Percentiles rank a stretch among this genome's conserved stretches.
Evolutionary conservation across 1,139 yeast genomes (phyloP).

Genomic region (Yamadazyma friedrichii): DNA sequence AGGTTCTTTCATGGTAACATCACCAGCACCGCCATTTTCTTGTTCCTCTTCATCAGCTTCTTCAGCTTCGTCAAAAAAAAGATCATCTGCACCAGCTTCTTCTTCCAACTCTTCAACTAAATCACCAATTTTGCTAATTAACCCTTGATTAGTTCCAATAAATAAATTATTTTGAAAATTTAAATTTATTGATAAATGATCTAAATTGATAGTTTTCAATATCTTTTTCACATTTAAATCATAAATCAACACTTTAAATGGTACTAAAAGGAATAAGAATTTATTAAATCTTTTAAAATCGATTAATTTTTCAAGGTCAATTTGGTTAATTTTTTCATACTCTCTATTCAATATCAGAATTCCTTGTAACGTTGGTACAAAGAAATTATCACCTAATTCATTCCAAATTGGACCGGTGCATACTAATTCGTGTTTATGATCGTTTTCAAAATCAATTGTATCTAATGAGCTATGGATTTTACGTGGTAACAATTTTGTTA

Average conservation of each 20-base stretch:
- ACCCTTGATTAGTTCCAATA: constrained; percentile 59
- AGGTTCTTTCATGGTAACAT: constrained; percentile 4
- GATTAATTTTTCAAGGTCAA: constrained; percentile 12
- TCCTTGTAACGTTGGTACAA: constrained; percentile 32
- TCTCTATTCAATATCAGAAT: constrained; percentile 38
- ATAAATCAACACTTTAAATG: constrained; percentile 11
- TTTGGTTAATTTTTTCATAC: constrained; percentile 19
- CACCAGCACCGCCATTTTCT: constrained; percentile 21
- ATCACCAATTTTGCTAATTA: constrained; percentile 37
- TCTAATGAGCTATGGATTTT: constrained; percentile 39
- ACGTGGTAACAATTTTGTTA: constrained; percentile 38
- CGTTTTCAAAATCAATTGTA: constrained; percentile 33
- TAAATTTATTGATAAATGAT: constrained; percentile 5
- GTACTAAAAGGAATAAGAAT: constrained; percentile 15
- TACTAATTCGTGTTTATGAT: constrained; percentile 39
- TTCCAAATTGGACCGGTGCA: constrained; percentile 37
- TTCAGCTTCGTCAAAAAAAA: constrained; percentile 23
- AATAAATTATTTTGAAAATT: constrained; percentile 21
- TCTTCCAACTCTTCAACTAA: constrained; percentile 19
- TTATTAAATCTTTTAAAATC: constrained; percentile 12
- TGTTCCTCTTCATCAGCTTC: constrained; percentile 26
- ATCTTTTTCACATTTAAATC: constrained; percentile 6
- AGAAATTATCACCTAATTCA: constrained; percentile 56
- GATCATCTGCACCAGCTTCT: constrained; percentile 11
- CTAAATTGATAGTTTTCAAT: constrained; percentile 15